These are phyloP conservation scores for Camelina laxa DNA, from an alignment of 345 rosid species.

Conservation along the genomic window DNA sequence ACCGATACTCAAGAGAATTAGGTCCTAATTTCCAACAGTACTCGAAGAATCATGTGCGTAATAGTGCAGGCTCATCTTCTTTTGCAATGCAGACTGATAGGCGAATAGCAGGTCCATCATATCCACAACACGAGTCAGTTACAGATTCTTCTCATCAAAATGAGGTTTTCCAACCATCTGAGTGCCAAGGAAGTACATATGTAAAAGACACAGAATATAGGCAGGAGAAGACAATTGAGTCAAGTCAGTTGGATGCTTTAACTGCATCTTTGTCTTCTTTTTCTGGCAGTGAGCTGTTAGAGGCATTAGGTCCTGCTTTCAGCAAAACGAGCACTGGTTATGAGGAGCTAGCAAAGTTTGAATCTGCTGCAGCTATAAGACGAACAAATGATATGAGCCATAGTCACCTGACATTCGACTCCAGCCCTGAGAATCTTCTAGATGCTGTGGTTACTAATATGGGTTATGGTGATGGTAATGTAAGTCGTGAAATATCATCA, in stretches of 20 bases:
- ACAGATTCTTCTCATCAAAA: slow-evolving; percentile 40
- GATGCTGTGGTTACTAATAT: slow-evolving; percentile 82
- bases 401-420: slow-evolving; percentile 62
- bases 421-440: slow-evolving; percentile 73
- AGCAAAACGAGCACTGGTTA: slow-evolving; percentile 47
- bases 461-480: slow-evolving; percentile 56
- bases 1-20: slow-evolving; percentile 45
- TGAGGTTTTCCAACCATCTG: slow-evolving; percentile 42
- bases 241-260: slow-evolving; percentile 47
- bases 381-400: slow-evolving; percentile 59
- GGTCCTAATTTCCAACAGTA: slow-evolving; percentile 42
- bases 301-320: slow-evolving; percentile 83
- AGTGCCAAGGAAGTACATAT: slow-evolving; percentile 47
- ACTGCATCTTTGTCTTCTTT: slow-evolving; percentile 57
- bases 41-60: slow-evolving; percentile 44
- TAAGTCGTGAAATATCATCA: slow-evolving; percentile 55
- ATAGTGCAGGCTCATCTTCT: slow-evolving; percentile 43
- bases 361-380: slow-evolving; percentile 49
- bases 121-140: slow-evolving; percentile 46
- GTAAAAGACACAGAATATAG: slow-evolving; percentile 46
- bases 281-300: slow-evolving; percentile 76
- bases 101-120: slow-evolving; percentile 39
- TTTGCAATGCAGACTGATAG: slow-evolving; percentile 53
- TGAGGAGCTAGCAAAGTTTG: slow-evolving; percentile 55
- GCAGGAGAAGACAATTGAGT: slow-evolving; percentile 45